These are phyloP conservation scores for Hypoxylon sp. DNA, from an alignment of 2,329 filamentous ascomycete genomes.

Conservation along the genomic window DNA sequence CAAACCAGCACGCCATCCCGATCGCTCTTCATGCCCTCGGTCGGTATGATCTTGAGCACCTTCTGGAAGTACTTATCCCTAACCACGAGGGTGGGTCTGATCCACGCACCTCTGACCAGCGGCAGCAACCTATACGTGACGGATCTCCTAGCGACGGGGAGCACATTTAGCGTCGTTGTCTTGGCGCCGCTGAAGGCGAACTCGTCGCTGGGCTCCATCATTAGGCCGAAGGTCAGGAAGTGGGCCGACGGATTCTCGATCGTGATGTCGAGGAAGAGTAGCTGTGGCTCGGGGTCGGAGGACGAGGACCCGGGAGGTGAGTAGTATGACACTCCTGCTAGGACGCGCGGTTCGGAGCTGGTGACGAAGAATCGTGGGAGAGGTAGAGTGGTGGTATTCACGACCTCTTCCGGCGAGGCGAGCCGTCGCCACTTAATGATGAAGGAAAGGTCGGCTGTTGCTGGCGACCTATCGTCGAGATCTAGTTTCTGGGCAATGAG, in stretches of 20 bases:
- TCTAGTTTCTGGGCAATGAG: constrained; percentile 81
- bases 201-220: constrained; percentile 91
- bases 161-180: constrained; percentile 81
- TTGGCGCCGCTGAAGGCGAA: constrained; percentile 96
- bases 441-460: constrained; percentile 81
- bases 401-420: constrained; percentile 39
- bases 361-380: constrained; percentile 86
- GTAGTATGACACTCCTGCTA: constrained; percentile 70
- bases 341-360: constrained; percentile 87
- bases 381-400: constrained; percentile 77
- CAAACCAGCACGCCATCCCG: constrained; percentile 76
- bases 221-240: constrained; percentile 91
- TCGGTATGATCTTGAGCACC: constrained; percentile 83
- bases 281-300: constrained; percentile 53
- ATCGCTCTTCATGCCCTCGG: constrained; percentile 77
- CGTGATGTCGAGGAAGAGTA: constrained; percentile 69
- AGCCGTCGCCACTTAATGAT: constrained; percentile 82
- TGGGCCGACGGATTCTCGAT: constrained; percentile 96
- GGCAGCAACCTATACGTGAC: constrained; percentile 83
- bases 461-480: constrained; percentile 85
- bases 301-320: constrained; percentile 49
- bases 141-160: constrained; percentile 83
- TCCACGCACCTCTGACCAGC: constrained; percentile 75
- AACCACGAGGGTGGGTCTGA: constrained; percentile 80
- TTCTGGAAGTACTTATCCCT: constrained; percentile 96